Evolutionary conservation across 2,329 filamentous ascomycete species (phyloP).

Genomic region (Biscogniauxia marginata): DNA sequence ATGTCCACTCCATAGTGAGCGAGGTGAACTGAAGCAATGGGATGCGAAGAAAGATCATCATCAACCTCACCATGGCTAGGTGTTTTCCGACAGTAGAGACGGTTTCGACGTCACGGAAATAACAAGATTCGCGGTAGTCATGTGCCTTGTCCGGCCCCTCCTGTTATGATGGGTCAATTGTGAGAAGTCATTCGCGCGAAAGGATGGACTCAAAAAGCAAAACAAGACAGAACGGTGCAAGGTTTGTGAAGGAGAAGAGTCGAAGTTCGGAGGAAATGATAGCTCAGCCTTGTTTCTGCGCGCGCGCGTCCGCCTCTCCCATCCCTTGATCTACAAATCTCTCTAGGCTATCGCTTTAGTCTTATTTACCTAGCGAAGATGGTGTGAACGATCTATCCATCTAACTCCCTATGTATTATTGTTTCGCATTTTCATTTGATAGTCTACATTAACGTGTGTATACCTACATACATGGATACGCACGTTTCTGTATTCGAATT

Average conservation of each 20-base stretch:
- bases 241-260: constrained; percentile 7
- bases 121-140: not conserved
- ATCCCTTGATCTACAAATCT: not conserved
- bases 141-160: not conserved
- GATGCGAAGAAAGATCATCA: not conserved
- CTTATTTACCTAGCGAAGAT: not conserved
- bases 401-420: not conserved
- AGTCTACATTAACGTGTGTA: not conserved
- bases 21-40: not conserved
- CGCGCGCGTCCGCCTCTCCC: not conserved
- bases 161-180: constrained; percentile 2
- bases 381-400: not conserved
- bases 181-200: not conserved
- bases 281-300: not conserved
- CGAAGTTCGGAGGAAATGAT: not conserved
- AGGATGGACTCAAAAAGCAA: constrained; percentile 1
- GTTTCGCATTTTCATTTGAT: not conserved
- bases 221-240: constrained; percentile 2
- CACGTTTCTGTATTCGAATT: not conserved
- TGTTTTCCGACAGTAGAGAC: not conserved
- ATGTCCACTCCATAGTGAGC: not conserved
- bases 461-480: not conserved
- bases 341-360: not conserved
- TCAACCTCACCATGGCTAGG: not conserved
- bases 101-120: not conserved